Evolutionary conservation across 164 flowering plant species (phyloP).

Genomic region (Stephania cephalantha): DNA sequence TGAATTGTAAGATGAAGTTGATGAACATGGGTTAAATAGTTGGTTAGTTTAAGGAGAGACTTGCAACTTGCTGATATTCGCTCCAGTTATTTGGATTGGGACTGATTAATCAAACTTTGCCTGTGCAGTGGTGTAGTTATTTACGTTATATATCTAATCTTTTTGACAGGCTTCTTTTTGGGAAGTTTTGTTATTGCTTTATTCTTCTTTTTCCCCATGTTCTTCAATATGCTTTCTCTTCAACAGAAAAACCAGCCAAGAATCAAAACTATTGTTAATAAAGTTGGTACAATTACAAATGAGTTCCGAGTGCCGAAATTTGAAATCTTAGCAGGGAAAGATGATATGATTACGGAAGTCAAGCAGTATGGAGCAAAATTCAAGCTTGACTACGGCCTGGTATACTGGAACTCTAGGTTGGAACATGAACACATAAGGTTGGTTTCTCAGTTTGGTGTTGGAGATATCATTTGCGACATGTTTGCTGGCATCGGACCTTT

Average conservation of each 20-base stretch:
- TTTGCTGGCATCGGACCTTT: slow-evolving; percentile 98
- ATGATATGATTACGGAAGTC: slow-evolving; percentile 86
- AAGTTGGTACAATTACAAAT: slow-evolving; percentile 91
- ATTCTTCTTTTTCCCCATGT: neutral
- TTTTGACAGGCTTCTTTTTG: slow-evolving; percentile 2
- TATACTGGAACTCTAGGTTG: slow-evolving; percentile 98
- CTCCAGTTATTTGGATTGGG: too few species aligned
- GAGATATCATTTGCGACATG: slow-evolving; percentile 91
- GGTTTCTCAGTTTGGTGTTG: slow-evolving; percentile 67
- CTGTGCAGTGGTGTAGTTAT: too few species aligned
- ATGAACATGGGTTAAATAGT: too few species aligned
- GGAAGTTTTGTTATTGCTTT: neutral
- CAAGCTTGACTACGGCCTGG: slow-evolving; percentile 90
- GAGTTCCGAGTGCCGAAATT: slow-evolving; percentile 94
- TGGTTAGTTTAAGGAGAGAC: too few species aligned
- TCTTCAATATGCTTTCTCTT: slow-evolving; percentile 6
- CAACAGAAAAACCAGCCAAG: slow-evolving; percentile 90
- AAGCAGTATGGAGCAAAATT: slow-evolving; percentile 94
- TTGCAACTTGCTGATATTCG: too few species aligned
- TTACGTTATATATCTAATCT: neutral
- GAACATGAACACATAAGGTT: slow-evolving; percentile 90
- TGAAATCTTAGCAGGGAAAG: slow-evolving; percentile 79
- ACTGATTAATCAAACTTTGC: too few species aligned
- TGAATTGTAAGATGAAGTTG: too few species aligned
- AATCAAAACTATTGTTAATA: slow-evolving; percentile 83